These are phyloP conservation scores for Forsythia viridissima DNA, from an alignment of 257 asterid genomes.

Conservation along the genomic window DNA sequence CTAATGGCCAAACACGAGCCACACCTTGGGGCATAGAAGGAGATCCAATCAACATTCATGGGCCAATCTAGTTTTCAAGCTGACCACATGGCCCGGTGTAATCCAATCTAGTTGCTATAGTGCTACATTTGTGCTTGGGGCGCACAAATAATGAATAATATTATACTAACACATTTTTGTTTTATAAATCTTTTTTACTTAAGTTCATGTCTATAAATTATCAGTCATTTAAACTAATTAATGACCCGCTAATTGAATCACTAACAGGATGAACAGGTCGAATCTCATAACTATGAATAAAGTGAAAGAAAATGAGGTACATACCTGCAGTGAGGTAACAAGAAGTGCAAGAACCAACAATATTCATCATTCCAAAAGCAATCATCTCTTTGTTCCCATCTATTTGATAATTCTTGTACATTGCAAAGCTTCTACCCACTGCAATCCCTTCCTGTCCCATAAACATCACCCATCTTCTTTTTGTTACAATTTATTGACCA, in stretches of 20 bases:
- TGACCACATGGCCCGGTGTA: no score
- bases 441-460: slow-evolving; percentile 92
- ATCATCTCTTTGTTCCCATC: slow-evolving; percentile 99
- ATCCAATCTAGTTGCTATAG: no score
- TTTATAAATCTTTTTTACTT: no score
- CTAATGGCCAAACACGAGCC: no score
- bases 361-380: slow-evolving; percentile 91
- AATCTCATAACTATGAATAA: background rate
- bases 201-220: no score
- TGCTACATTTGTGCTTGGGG: no score
- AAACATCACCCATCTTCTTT: background rate
- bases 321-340: slow-evolving; percentile 94
- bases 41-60: background rate
- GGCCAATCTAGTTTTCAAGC: no score
- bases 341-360: slow-evolving; percentile 88
- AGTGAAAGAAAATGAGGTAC: background rate
- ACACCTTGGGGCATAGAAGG: no score
- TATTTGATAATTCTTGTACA: slow-evolving; percentile 87
- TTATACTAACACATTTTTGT: no score
- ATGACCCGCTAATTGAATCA: background rate
- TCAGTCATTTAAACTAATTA: no score
- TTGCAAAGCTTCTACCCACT: slow-evolving; percentile 93
- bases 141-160: no score
- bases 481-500: background rate
- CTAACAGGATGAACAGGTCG: background rate